Evolutionary conservation across 345 rosid genomes (phyloP).

Genomic region (Isatis tinctoria): DNA sequence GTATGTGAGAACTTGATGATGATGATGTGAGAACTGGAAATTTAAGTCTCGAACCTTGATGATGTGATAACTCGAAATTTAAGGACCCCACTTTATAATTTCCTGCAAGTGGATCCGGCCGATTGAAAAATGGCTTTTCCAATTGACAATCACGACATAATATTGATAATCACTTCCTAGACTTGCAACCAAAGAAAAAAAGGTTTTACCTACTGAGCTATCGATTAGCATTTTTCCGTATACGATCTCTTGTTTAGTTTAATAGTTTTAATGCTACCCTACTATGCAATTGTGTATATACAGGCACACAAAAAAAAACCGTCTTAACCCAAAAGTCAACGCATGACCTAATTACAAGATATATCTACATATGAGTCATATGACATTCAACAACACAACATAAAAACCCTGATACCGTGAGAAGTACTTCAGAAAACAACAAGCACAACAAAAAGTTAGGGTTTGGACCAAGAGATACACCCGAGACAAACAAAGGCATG

Average conservation of each 20-base stretch:
- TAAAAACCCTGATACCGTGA: neutral
- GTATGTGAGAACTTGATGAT: too few relatives aligned
- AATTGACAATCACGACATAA: too few relatives aligned
- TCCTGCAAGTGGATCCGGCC: neutral
- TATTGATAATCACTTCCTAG: too few relatives aligned
- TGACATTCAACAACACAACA: neutral
- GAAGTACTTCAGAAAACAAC: neutral
- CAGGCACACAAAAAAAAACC: too few relatives aligned
- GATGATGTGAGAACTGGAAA: too few relatives aligned
- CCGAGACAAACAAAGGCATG: neutral
- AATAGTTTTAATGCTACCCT: too few relatives aligned
- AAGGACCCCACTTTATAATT: neutral
- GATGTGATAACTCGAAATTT: neutral
- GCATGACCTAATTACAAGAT: neutral
- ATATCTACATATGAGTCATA: neutral
- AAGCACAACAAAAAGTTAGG: neutral
- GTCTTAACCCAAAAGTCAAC: neutral
- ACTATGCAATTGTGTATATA: too few relatives aligned
- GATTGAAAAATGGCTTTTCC: neutral
- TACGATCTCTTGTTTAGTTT: too few relatives aligned
- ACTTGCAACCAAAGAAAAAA: too few relatives aligned
- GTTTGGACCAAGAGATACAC: neutral
- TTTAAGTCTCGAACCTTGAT: neutral
- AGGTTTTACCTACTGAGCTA: too few relatives aligned
- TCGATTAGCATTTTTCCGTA: too few relatives aligned